phyloP scores from a whole-genome alignment of 2,329 filamentous ascomycete genomes.

The Microcyclospora tardicrescens region DNA sequence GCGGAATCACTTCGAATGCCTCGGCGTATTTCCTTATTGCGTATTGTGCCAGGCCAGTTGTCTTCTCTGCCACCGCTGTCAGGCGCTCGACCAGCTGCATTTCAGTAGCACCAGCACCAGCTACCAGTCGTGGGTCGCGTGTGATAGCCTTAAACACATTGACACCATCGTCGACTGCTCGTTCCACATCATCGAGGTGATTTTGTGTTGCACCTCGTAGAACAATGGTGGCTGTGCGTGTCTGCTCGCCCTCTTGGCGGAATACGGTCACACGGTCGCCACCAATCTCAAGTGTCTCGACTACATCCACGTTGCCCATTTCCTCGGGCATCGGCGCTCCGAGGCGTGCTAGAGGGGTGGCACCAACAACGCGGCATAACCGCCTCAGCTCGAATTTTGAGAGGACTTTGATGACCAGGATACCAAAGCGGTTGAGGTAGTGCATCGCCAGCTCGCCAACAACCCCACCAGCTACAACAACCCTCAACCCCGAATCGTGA shows the following conservation, averaged over 20 bases:
- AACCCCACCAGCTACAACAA: conserved; percentile 84
- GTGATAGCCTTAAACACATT: conserved; percentile 99
- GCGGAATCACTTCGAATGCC: conserved; percentile 92
- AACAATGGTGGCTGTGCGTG: conserved; percentile 85
- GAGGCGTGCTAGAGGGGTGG: conserved; percentile 86
- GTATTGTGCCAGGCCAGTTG: conserved; percentile 83
- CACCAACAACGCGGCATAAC: conserved; percentile 89
- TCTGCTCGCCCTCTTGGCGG: conserved; percentile 85
- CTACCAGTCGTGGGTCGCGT: conserved; percentile 77
- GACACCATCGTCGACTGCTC: conserved; percentile 93
- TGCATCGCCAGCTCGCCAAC: conserved; percentile 92
- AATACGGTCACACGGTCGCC: conserved; percentile 97
- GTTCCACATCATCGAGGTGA: conserved; percentile 91
- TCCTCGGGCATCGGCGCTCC: conserved; percentile 99
- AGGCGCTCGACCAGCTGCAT: conserved; percentile 88
- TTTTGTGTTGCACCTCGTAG: conserved; percentile 94
- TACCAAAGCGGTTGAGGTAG: conserved; percentile 95
- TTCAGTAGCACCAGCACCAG: conserved; percentile 88
- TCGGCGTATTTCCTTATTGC: conserved; percentile 96
- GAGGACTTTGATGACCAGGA: conserved; percentile 89
- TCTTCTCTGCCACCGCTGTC: conserved; percentile 81
- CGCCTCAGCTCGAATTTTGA: conserved; percentile 96
- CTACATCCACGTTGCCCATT: conserved; percentile 88
- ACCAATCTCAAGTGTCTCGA: conserved; percentile 95
- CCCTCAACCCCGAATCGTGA: conserved; percentile 82